These are phyloP conservation scores for Lumnitzera littorea DNA, from an alignment of 345 rosid species.

Conservation along the genomic window DNA sequence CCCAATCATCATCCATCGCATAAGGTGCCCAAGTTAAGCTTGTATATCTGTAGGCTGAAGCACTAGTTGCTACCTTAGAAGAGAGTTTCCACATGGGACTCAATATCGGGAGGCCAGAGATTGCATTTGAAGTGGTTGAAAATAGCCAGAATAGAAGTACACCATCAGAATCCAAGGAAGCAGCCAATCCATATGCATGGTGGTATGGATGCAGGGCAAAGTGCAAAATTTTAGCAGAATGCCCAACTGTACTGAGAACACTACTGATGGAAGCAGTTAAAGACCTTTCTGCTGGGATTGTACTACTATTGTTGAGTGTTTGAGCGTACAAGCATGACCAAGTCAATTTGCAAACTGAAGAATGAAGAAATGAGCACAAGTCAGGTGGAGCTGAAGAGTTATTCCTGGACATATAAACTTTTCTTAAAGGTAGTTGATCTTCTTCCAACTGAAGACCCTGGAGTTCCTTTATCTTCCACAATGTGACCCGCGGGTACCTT, in stretches of 20 bases:
- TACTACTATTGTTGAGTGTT: constrained; percentile 18
- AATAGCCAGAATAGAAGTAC: constrained; percentile 64
- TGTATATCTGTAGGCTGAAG: constrained; percentile 40
- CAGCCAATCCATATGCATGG: constrained; percentile 46
- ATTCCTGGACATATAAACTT: constrained; percentile 49
- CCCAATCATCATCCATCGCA: constrained; percentile 36
- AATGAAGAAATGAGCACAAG: constrained; percentile 51
- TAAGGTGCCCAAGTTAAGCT: constrained; percentile 84
- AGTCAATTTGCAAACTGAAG: constrained; percentile 38
- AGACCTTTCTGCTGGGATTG: constrained; percentile 19
- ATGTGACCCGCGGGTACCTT: constrained; percentile 64
- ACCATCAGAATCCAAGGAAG: constrained; percentile 75
- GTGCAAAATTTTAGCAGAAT: constrained; percentile 57
- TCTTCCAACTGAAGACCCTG: constrained; percentile 25
- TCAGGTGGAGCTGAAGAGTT: constrained; percentile 48
- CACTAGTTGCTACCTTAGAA: constrained; percentile 43
- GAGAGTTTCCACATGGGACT: constrained; percentile 51
- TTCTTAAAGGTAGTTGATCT: constrained; percentile 35
- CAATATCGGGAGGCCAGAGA: constrained; percentile 34
- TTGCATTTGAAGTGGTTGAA: constrained; percentile 30
- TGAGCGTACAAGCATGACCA: constrained; percentile 48
- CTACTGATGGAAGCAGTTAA: constrained; percentile 26
- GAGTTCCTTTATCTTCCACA: constrained; percentile 56
- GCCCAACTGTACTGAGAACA: constrained; percentile 47
- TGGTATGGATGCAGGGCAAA: constrained; percentile 53